Percentiles rank a stretch among this genome's conserved stretches.
phyloP scores from a whole-genome alignment of 148 eudicot genomes.

The Cornus suecica region DNA sequence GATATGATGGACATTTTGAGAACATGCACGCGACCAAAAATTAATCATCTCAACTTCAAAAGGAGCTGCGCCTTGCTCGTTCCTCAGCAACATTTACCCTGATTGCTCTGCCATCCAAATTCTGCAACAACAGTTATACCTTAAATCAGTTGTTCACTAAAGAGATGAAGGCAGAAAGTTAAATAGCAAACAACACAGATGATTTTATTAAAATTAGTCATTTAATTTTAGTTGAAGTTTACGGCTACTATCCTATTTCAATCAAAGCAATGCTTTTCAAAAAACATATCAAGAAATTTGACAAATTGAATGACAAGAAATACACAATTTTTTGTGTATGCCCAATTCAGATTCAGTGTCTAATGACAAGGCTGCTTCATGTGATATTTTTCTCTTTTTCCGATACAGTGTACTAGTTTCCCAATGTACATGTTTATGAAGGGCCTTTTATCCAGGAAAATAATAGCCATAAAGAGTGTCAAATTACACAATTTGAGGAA shows the following conservation, averaged over 20 bases:
- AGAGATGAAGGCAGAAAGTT: not conserved
- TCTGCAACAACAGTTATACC: slow-evolving; percentile 34
- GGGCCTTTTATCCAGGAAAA: not conserved
- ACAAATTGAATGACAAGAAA: not conserved
- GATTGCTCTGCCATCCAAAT: slow-evolving; percentile 63
- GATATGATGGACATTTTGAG: not conserved
- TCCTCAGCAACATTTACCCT: slow-evolving; percentile 74
- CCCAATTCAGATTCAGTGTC: not conserved
- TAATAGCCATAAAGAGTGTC: too few species aligned
- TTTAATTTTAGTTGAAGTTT: too few species aligned
- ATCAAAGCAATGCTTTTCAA: not conserved
- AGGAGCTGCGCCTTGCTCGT: slow-evolving; percentile 53
- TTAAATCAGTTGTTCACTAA: not conserved
- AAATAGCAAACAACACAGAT: not conserved
- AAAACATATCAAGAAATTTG: not conserved
- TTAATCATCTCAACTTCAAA: slow-evolving; percentile 9
- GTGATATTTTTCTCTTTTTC: too few species aligned
- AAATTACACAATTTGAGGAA: not conserved
- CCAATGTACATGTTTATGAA: not conserved
- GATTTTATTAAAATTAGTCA: not conserved
- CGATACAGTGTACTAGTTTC: not conserved
- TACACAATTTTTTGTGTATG: not conserved
- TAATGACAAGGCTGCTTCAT: not conserved
- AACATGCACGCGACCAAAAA: not conserved
- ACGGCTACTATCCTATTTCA: too few species aligned